Evolutionary conservation across 768 basidiomycete species (phyloP).

Genomic region (Hericium erinaceus): DNA sequence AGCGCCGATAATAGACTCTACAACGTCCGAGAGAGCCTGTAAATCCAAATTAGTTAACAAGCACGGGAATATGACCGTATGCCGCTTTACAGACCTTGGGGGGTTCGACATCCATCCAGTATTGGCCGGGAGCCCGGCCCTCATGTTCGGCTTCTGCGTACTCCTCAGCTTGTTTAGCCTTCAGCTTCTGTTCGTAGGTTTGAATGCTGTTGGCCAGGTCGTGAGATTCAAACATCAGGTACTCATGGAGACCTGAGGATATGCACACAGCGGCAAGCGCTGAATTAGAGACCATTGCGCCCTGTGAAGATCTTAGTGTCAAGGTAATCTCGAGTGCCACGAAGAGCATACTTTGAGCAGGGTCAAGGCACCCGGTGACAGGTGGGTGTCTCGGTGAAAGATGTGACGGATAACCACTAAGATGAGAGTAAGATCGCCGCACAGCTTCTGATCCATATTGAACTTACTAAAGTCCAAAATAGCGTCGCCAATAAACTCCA

Average conservation of each 20-base stretch:
- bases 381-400: constrained; percentile 48
- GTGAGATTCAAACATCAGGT: constrained; percentile 50
- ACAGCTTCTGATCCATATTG: background rate
- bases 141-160: constrained; percentile 37
- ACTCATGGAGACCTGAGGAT: constrained; percentile 51
- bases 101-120: constrained; percentile 68
- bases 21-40: constrained; percentile 68
- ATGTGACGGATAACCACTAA: constrained; percentile 70
- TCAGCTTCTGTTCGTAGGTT: constrained; percentile 42
- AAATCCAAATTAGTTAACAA: background rate
- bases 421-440: too few relatives aligned
- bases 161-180: constrained; percentile 38
- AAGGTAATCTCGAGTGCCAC: background rate
- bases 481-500: constrained; percentile 84
- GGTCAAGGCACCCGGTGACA: constrained; percentile 72
- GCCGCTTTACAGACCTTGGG: constrained; percentile 51
- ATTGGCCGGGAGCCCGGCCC: constrained; percentile 50
- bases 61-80: background rate
- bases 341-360: constrained; percentile 52
- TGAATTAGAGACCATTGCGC: constrained; percentile 80
- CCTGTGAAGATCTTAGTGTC: constrained; percentile 30
- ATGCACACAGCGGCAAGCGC: constrained; percentile 71
- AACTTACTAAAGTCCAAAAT: constrained; percentile 73
- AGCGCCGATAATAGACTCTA: constrained; percentile 75
- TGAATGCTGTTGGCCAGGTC: constrained; percentile 41